These are phyloP conservation scores for Calonectria montana DNA, from an alignment of 2,329 filamentous ascomycete genomes.

Conservation along the genomic window DNA sequence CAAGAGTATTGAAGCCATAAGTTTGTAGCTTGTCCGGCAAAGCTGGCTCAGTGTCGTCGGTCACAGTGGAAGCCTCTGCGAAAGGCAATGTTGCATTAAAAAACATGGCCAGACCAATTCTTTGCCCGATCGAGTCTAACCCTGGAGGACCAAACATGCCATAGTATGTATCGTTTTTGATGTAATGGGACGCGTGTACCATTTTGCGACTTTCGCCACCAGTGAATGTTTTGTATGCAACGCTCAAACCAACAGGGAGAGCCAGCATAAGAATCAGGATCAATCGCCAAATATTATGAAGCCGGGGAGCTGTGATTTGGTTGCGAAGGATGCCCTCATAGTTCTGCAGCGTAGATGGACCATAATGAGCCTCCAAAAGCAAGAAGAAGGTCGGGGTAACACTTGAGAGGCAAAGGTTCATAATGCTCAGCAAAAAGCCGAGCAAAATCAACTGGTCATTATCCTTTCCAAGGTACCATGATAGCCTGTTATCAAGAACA, in stretches of 20 bases:
- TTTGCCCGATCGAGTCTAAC: background rate
- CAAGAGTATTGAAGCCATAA: background rate
- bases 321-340: conserved; percentile 8
- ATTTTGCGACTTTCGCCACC: background rate
- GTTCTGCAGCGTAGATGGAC: background rate
- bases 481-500: background rate
- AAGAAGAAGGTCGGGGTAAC: background rate
- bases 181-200: background rate
- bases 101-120: background rate
- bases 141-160: conserved; percentile 9
- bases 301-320: background rate
- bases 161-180: background rate
- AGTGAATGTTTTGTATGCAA: conserved; percentile 2
- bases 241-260: background rate
- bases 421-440: background rate
- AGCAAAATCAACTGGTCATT: background rate
- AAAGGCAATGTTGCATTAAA: conserved; percentile 16
- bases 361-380: background rate
- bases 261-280: background rate
- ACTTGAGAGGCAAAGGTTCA: conserved; percentile 3
- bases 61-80: background rate
- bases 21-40: background rate
- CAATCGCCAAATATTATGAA: background rate
- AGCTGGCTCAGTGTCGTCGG: background rate
- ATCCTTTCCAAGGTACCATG: background rate